Base-by-base conservation (phyloP, 1,284 basidiomycete species). In the Pisolithus thermaeus region DNA sequence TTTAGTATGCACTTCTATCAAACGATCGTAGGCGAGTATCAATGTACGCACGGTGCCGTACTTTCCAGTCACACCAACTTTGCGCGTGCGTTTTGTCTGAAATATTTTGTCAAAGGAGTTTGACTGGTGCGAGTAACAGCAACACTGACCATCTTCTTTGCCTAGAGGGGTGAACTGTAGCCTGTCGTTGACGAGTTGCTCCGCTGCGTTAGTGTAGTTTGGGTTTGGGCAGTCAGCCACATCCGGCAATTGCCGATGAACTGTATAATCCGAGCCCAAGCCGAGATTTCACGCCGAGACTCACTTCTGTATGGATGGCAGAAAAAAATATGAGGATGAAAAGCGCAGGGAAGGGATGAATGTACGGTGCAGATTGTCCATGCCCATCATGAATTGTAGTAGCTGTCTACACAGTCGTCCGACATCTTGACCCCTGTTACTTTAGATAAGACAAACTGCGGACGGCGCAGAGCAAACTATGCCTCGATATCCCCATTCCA, bases 51-150 rank as follows among this genome's bases (percentile, higher is more conserved):
- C 90, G 73, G 91, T 94, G 76, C 96, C 96, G 81, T 99, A 99
- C 83, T 99, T 99, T 80, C 96, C 96, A 72, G 96, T 98, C 71
- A 99, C 93, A 73, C 96, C 96, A 74, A 97, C 96, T 82, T 98
- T 99, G 79, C 91, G 92, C 65, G 92, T 96, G 77, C 92, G 90
- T 80, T 96, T 96, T 65, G 91, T 92, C 91, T 94, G 36, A 23
- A n/a, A 41, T 1, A 14, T 12, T n/a, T 16, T 11, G 42, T 43
- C 42, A 43, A 3, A 5, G 22, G 25, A 4, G 12, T 9, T 30
- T 14, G 5, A 12, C 23, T 25, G 7, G 12, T 7, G 8, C 16
- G 23, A 5, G 23, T 16, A 16, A 6, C 14, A 12, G 7, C 12
- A 35, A 3, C 3, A n/a, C 42, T 30, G 42, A 43, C 42, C 42